Base-by-base conservation (phyloP, 495 filamentous ascomycete genomes). In the Chaetomium fimeti region DNA sequence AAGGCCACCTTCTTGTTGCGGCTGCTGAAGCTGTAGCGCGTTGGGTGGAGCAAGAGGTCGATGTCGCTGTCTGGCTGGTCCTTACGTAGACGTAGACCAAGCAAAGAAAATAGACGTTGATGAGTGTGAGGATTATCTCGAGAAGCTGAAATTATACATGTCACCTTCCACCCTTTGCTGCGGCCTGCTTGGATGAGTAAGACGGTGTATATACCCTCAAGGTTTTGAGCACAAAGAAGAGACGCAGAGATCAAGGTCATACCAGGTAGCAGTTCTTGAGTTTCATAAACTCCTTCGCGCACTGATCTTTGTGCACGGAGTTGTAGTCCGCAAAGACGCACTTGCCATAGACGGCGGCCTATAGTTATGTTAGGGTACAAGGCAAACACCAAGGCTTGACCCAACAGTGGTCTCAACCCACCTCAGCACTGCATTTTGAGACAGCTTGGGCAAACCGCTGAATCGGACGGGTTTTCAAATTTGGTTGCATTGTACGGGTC, bases 321-420 rank as follows among this genome's bases (percentile, higher is more conserved):
- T 92, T 93, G 76, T 95, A 98, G 73, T 99, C 93, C 11, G 85
- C 85, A 40, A 94, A 81, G 62, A 99, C 85, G 74, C 94, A 99
- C 82, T 92, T 92, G 57, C 94, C 94, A 70, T 98, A 99, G 18
- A 84, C 82, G 9, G 91, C 82, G 57, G 89, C 87, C 93, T 98
- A 69, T 60, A 47, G 2, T 27, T 54, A 2, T 49, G 43, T 68
- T 27, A 60, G 58, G 3, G 22, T 20, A 20, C 2, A 22, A 49
- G 9, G 1, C 5, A 18, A 25, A 0, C 13, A 12, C 6, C 3
- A 16, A 24, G 0, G 32, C 18, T 27, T 16, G 36, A 13, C 5
- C 8, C 2, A 20, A 25, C 12, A 18, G 16, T 24, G 2, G 16
- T 11, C 28, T 32, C 11, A 24, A 57, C 55, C 29, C 75, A 96